Evolutionary conservation across 176 grass and related monocot species (phyloP).

Genomic region (Olyra latifolia): DNA sequence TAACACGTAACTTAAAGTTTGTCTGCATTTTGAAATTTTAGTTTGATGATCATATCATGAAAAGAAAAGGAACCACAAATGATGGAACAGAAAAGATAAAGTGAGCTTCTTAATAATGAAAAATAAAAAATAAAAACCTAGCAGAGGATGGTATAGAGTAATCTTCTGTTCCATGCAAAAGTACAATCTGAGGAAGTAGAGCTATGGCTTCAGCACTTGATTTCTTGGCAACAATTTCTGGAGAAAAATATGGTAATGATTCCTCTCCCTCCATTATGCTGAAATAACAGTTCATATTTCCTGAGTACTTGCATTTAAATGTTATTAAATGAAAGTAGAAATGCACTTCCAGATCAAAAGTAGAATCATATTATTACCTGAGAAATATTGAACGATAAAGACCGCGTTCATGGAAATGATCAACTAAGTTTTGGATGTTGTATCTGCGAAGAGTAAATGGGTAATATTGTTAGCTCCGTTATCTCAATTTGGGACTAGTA

Average conservation of each 20-base stretch:
- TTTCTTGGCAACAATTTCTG: slow-evolving; percentile 66
- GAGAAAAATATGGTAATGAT: slow-evolving; percentile 69
- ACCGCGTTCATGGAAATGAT: slow-evolving; percentile 89
- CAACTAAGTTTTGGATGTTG: slow-evolving; percentile 68
- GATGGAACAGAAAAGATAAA: background rate
- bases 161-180: slow-evolving; percentile 87
- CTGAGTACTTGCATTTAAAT: slow-evolving; percentile 4
- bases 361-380: slow-evolving; percentile 53
- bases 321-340: background rate
- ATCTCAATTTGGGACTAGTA: background rate
- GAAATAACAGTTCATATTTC: slow-evolving; percentile 29
- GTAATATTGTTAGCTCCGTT: background rate
- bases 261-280: slow-evolving; percentile 96
- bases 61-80: background rate
- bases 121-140: slow-evolving; percentile 56
- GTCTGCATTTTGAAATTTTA: background rate
- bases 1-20: background rate
- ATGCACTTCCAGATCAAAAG: background rate
- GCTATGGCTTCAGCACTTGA: slow-evolving; percentile 54
- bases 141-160: slow-evolving; percentile 89
- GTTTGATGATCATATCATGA: background rate
- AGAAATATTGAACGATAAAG: slow-evolving; percentile 91
- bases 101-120: background rate
- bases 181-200: slow-evolving; percentile 74
- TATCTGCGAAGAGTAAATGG: slow-evolving; percentile 52